Conservation (phyloP, 2,329 filamentous ascomycete species). For the Remersonia thermophila region DNA sequence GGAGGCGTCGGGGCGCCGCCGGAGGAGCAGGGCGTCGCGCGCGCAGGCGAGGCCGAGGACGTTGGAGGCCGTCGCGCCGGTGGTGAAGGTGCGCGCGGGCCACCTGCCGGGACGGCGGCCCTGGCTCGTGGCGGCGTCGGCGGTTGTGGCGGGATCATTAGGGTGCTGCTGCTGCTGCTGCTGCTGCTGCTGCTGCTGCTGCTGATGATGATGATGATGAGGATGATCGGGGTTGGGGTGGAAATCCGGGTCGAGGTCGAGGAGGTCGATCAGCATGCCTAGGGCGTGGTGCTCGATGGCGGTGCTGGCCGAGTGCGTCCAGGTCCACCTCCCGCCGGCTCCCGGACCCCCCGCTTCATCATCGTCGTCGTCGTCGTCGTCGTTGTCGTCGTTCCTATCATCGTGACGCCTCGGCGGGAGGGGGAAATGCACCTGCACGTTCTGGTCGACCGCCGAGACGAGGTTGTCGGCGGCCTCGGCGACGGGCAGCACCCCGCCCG, state of each 20-base stretch:
- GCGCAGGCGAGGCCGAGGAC: constrained; percentile 60
- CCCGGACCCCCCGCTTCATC: too few species aligned
- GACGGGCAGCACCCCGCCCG: constrained; percentile 65
- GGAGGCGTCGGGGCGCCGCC: constrained; percentile 21
- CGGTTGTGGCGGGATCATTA: too few species aligned
- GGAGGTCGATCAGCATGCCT: constrained; percentile 53
- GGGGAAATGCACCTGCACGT: constrained; percentile 71
- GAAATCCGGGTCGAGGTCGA: constrained; percentile 47
- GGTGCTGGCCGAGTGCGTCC: constrained; percentile 58
- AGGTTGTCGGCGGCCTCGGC: constrained; percentile 74
- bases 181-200: neutral
- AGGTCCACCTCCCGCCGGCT: neutral
- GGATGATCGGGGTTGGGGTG: too few species aligned
- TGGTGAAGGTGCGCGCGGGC: constrained; percentile 42
- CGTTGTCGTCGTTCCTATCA: too few species aligned
- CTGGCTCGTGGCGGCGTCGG: too few species aligned
- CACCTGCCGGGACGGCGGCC: too few species aligned
- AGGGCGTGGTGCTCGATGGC: constrained; percentile 64
- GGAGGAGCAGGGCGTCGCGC: constrained; percentile 38
- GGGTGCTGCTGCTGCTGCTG: neutral
- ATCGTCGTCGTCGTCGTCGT: too few species aligned
- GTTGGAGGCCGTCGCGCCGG: constrained; percentile 63
- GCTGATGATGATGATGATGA: neutral
- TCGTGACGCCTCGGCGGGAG: too few species aligned
- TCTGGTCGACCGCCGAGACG: constrained; percentile 73